phyloP scores from a whole-genome alignment of 2,329 filamentous ascomycete species.

The Aspergillus oerlinghausenensis region DNA sequence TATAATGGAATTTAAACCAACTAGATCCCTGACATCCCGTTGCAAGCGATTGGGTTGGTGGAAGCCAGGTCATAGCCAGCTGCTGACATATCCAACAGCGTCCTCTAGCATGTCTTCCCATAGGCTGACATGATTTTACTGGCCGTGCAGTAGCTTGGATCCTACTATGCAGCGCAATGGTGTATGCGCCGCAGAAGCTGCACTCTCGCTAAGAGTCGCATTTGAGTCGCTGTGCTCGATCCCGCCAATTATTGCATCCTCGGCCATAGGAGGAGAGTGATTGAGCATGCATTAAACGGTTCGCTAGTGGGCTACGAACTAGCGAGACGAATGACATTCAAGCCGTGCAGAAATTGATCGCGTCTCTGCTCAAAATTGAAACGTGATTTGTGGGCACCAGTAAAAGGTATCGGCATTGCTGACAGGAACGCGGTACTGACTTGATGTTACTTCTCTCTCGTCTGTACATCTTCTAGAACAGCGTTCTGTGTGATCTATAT shows the following conservation, averaged over 20 bases:
- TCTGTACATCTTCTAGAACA: conserved; percentile 7
- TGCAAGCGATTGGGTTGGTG: neutral
- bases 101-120: neutral
- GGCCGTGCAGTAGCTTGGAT: neutral
- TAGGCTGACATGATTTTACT: neutral
- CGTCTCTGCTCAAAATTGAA: neutral
- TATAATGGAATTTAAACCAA: neutral
- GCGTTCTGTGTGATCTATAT: conserved; percentile 3
- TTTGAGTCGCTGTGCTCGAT: neutral
- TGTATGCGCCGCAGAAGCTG: neutral
- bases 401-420: neutral
- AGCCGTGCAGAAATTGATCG: neutral
- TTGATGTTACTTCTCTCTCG: conserved; percentile 3
- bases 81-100: neutral
- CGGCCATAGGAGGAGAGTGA: neutral
- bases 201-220: neutral
- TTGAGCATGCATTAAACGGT: neutral
- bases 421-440: neutral
- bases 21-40: neutral
- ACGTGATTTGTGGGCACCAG: neutral
- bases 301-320: neutral
- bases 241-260: neutral
- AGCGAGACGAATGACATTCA: neutral
- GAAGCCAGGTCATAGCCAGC: neutral
- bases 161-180: neutral